Evolutionary conservation across 2,329 filamentous ascomycete genomes (phyloP), one percentile per base, ranked within the genome.

Genomic region (Claviceps paspali): DNA sequence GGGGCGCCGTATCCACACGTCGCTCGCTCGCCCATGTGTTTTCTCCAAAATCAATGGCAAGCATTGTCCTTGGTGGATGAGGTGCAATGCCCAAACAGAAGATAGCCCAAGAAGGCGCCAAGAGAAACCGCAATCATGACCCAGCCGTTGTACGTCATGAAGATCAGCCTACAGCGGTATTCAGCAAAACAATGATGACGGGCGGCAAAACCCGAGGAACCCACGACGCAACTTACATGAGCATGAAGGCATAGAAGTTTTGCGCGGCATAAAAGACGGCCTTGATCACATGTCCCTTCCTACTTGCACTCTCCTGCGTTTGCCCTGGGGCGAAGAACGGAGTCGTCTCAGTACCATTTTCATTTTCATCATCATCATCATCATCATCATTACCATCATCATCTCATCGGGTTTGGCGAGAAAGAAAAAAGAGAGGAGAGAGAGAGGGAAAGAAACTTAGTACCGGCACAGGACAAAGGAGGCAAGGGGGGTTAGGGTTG

Each of bases 61-160:
- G 88, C 87, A 45, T 84, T 86, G 44, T 85, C 79, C 67, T 93
- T 95, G 21, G 79, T 79, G 6, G 79, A 73, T 37, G 76, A 70
- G 1, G 76, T 76, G 38, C 68, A 65, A 39, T 75, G 71, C 12
- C 83, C 81, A 62, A 95, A 98, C 31, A 80, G 50, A 42, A 94
- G 55, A 54, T 93, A 95, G 30, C 91, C 91, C 31, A 93, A 59
- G 47, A 92, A 93, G 0, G 88, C 87, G 12, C 91, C 91, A 8
- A 92, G 64, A 1, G 82, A 82, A 12, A 96, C 87, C 3, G 88
- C 74, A 47, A 93, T 61, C 91, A 98, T 98, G 48, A 98, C 78
- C 79, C 83, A 93, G 39, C 91, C 91, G 52, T 98, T 98, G 63
- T 98, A 98, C n/a, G 91, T 98, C 91, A 98, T 98, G 62, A 98